These are phyloP conservation scores for Penicillium macrosclerotiorum DNA, from an alignment of 495 filamentous ascomycete genomes.

Conservation along the genomic window DNA sequence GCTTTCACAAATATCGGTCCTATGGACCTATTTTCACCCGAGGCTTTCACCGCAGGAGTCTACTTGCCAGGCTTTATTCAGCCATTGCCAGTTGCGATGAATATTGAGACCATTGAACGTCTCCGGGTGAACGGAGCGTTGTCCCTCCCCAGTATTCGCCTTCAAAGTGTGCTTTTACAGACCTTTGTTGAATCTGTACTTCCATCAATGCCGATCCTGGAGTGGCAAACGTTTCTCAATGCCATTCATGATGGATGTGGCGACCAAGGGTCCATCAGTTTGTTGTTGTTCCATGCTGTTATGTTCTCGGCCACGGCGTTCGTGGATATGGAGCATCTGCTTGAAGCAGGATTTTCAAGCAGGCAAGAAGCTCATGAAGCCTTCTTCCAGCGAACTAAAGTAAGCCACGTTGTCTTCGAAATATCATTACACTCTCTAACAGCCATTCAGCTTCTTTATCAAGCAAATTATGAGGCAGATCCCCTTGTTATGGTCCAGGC, in stretches of 20 bases:
- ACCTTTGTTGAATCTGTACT: constrained; percentile 20
- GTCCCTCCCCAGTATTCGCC: constrained; percentile 5
- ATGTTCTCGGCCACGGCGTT: constrained; percentile 19
- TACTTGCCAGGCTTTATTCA: constrained; percentile 18
- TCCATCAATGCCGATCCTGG: constrained; percentile 19
- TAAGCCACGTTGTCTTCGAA: neutral
- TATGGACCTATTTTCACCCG: neutral
- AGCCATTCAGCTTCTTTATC: constrained; percentile 13
- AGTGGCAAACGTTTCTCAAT: constrained; percentile 14
- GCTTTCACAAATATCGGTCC: constrained; percentile 15
- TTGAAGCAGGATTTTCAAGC: constrained; percentile 13
- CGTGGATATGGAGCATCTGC: constrained; percentile 16
- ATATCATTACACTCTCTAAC: neutral
- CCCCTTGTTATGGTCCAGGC: constrained; percentile 13
- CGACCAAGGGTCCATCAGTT: constrained; percentile 15
- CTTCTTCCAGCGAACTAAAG: constrained; percentile 17
- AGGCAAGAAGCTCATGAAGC: constrained; percentile 18
- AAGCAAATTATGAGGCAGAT: constrained; percentile 16
- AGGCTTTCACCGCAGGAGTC: neutral
- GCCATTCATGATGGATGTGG: constrained; percentile 5
- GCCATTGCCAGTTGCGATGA: constrained; percentile 14
- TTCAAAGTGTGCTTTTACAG: constrained; percentile 17
- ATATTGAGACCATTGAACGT: constrained; percentile 6
- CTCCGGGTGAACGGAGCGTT: constrained; percentile 18
- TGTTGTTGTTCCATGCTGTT: constrained; percentile 19